Conservation (phyloP, 371 early-diverging fungal species). For the Actinomucor elegans region DNA sequence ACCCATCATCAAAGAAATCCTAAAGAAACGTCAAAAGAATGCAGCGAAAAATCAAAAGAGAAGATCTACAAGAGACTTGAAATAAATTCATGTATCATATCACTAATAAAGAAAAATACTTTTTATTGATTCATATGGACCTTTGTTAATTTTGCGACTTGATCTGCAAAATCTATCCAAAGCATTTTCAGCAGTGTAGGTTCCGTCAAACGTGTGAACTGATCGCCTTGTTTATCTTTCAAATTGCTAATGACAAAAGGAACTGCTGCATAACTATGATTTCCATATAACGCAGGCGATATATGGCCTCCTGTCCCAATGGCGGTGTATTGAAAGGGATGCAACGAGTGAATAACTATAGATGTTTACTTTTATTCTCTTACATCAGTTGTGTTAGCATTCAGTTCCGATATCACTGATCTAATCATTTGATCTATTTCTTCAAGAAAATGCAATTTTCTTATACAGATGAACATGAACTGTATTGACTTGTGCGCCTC, state of each 20-base stretch:
- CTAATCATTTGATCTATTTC: conserved; percentile 48
- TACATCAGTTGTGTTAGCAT: conserved; percentile 11
- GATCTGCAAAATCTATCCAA: conserved; percentile 46
- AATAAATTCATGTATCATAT: too few relatives aligned
- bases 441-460: conserved; percentile 33
- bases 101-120: too few relatives aligned
- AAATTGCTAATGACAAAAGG: conserved; percentile 37
- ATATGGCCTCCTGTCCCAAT: conserved; percentile 58
- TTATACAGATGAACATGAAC: neutral
- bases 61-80: conserved; percentile 9
- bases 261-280: conserved; percentile 55
- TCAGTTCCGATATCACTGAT: conserved; percentile 21
- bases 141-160: conserved; percentile 37
- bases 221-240: conserved; percentile 17
- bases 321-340: conserved; percentile 30
- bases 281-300: conserved; percentile 48
- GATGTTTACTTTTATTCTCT: neutral
- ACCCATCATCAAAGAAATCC: conserved; percentile 24
- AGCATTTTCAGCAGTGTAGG: conserved; percentile 25
- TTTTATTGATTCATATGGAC: conserved; percentile 24
- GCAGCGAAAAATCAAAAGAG: conserved; percentile 28
- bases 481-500: too few relatives aligned
- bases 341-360: neutral
- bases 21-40: conserved; percentile 40
- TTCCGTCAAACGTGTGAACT: conserved; percentile 33